A percentile compares a stretch with the other conserved stretches of the same genome.
Evolutionary conservation across 305 asterid genomes (phyloP).

Genomic region (Fraxinus platypoda): DNA sequence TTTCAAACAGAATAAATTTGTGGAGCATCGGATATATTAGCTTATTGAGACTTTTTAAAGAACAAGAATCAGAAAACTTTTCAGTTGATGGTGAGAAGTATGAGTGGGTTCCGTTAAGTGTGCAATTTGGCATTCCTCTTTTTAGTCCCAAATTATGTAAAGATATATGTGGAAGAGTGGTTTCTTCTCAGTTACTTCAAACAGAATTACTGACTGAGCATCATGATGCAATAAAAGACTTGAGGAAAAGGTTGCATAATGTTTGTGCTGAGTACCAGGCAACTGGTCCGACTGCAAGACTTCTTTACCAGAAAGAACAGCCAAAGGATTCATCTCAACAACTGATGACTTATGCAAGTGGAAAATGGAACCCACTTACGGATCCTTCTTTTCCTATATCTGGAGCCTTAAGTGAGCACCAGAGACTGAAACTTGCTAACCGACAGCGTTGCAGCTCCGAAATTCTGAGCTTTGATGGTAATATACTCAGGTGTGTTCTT

Average conservation of each 20-base stretch:
- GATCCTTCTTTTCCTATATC: constrained; percentile 99
- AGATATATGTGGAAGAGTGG: constrained; percentile 76
- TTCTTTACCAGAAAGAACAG: constrained; percentile 92
- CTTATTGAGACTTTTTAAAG: constrained; percentile 72
- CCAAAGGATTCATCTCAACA: constrained; percentile 54
- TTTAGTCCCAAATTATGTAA: constrained; percentile 92
- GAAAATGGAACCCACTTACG: constrained; percentile 87
- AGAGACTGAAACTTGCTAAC: constrained; percentile 81
- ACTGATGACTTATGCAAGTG: constrained; percentile 91
- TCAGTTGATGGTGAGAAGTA: constrained; percentile 56
- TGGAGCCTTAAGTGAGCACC: constrained; percentile 82
- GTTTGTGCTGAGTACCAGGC: constrained; percentile 89
- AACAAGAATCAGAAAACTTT: constrained; percentile 47
- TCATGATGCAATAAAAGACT: constrained; percentile 89
- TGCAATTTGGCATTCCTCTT: constrained; percentile 90
- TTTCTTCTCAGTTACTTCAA: constrained; percentile 79
- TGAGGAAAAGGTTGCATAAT: constrained; percentile 68
- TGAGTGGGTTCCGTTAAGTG: constrained; percentile 92
- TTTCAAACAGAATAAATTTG: constrained; percentile 69
- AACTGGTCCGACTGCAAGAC: constrained; percentile 80
- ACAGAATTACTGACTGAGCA: constrained; percentile 71
- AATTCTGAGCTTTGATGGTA: constrained; percentile 96
- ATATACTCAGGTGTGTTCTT: constrained; percentile 66
- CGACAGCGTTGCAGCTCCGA: constrained; percentile 83
- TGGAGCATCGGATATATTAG: constrained; percentile 88